Evolutionary conservation across 805 yeast species (phyloP).

Genomic region (Suhomyces tanzawaensis): DNA sequence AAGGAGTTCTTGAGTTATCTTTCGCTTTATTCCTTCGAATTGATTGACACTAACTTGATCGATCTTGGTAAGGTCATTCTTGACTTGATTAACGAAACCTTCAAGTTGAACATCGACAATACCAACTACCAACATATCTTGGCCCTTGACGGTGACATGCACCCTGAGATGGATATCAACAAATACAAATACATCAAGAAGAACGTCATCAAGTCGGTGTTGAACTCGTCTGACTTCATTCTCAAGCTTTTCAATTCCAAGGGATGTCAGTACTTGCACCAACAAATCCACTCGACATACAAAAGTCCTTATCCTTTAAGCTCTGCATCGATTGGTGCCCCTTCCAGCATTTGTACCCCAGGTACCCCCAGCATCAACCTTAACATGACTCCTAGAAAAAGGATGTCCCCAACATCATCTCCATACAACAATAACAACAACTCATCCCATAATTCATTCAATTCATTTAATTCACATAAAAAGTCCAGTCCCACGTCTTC

Average conservation of each 20-base stretch:
- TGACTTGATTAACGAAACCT: conserved; percentile 20
- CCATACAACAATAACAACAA: conserved; percentile 2
- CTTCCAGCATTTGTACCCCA: background rate
- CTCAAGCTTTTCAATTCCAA: conserved; percentile 24
- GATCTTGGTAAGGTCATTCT: conserved; percentile 30
- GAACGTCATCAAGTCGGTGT: conserved; percentile 24
- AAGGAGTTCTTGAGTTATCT: conserved; percentile 51
- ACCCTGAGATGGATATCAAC: conserved; percentile 4
- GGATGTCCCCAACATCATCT: conserved; percentile 3
- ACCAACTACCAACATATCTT: conserved; percentile 9
- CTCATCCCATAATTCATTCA: conserved; percentile 12
- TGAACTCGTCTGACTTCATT: conserved; percentile 27
- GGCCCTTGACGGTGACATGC: background rate
- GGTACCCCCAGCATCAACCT: conserved; percentile 4
- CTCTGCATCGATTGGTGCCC: too few species aligned
- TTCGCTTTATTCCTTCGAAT: conserved; percentile 46
- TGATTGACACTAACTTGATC: conserved; percentile 34
- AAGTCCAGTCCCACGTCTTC: conserved; percentile 1
- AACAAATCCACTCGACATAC: conserved; percentile 6
- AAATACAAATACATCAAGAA: conserved; percentile 21
- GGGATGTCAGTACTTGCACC: conserved; percentile 30
- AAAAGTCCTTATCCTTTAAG: conserved; percentile 2
- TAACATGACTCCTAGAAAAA: conserved; percentile 4
- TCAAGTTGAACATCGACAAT: conserved; percentile 10
- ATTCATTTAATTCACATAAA: conserved; percentile 5